Conservation (phyloP, 1,284 basidiomycete genomes). For the Cryptococcus sp. region DNA sequence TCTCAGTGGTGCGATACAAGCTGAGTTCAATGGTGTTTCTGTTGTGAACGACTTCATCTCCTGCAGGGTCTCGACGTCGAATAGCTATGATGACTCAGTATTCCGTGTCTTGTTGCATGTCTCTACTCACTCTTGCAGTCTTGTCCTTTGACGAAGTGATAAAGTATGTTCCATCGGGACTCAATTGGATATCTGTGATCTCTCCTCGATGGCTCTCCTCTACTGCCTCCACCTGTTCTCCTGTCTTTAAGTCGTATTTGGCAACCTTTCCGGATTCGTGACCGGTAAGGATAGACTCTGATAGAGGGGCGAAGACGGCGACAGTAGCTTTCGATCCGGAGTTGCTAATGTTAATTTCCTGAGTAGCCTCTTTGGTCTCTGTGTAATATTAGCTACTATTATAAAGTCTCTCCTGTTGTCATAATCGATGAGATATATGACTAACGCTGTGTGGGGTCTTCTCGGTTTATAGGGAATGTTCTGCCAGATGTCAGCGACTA, state of each 20-base stretch:
- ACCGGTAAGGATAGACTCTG: constrained; percentile 79
- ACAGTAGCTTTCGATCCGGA: constrained; percentile 90
- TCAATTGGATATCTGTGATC: constrained; percentile 90
- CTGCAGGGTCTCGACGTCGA: constrained; percentile 80
- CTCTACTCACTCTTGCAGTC: constrained; percentile 71
- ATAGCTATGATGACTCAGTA: constrained; percentile 57
- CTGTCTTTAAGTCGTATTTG: constrained; percentile 79
- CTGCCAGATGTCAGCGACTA: constrained; percentile 42
- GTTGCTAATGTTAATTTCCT: constrained; percentile 69
- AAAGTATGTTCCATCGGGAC: constrained; percentile 87
- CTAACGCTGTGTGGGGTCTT: constrained; percentile 72
- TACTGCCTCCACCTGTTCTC: constrained; percentile 70
- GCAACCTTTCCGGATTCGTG: constrained; percentile 96
- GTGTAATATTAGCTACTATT: constrained; percentile 1
- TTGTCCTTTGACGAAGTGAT: constrained; percentile 97
- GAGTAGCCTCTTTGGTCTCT: constrained; percentile 71
- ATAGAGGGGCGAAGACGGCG: constrained; percentile 79
- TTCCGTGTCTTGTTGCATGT: not conserved
- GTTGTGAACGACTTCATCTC: constrained; percentile 91
- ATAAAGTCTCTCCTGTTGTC: not conserved
- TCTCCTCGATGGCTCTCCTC: constrained; percentile 76
- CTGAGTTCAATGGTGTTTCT: constrained; percentile 94
- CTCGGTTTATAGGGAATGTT: constrained; percentile 80
- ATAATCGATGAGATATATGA: constrained; percentile 12
- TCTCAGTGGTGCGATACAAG: constrained; percentile 73